Evolutionary conservation across 805 yeast genomes (phyloP), one percentile per base, ranked within the genome.

Genomic region (Teunomyces atbi): DNA sequence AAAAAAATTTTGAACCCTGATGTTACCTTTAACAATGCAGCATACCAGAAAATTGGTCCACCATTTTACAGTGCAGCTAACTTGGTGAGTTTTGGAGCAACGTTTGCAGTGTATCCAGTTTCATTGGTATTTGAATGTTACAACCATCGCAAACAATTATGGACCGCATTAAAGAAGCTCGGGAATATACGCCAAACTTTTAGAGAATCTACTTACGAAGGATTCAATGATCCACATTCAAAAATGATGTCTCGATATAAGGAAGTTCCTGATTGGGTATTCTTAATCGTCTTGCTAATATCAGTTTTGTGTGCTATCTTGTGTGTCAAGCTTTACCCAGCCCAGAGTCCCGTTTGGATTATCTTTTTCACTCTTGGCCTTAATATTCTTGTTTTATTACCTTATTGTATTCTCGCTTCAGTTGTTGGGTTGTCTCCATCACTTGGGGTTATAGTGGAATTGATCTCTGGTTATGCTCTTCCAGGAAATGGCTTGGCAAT

Each of bases 261-360:
- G 34, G 73, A 67, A 50, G 73, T 65, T 37, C 71, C 73, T 20
- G 68, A 65, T 20, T 67, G 70, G 70, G 58, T 55, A 39, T 67
- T 59, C 46, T 12, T 51, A 4, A 41, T 55, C 15, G 48, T 66
- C 5, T 51, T 66, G 46, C 46, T 63, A 7, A 44, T 65, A 6
- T 57, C 71, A n/a, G 19, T 65, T 28, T 60, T 64, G 30, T 57
- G 64, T 10, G 57, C 44, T 36, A 42, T 48, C 8, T 4, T 49
- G 3, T 38, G 48, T 33, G 46, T 44, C 12, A 34, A 47, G 27
- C 5, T 49, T 4, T 49, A 44, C 18, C 56, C 43, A n/a, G 35
- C 36, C 4, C 41, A 52, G 15, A 60, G 60, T 11, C 64, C 64
- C 2, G 62, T 60, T 4, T 58, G 62, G 62, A 49, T 48, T 5